Evolutionary conservation across 164 flowering plant genomes (phyloP), one percentile per base, ranked within the genome.

Genomic region (Macadamia tetraphylla): DNA sequence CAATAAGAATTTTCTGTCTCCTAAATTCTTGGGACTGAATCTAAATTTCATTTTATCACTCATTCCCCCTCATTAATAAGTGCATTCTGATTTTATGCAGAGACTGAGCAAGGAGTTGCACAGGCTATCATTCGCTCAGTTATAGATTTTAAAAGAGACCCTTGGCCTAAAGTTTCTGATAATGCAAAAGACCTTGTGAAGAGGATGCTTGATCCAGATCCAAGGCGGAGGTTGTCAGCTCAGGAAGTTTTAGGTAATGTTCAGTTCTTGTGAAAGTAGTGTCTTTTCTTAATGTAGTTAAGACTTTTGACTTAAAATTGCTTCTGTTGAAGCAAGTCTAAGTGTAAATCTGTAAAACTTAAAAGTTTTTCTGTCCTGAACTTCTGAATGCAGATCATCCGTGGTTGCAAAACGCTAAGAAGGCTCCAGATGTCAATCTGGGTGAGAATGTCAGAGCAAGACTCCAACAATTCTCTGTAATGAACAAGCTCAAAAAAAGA

Each of bases 91-190:
- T 65, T 13, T n/a, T 29, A 3, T 79, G 75, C 91, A 94, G 98
- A 94, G 80, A 89, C 97, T 69, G 98, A 94, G 70, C 97, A 91
- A 80, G 98, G 97, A 69, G 94, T 93, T 72, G 97, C 98, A 15
- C 96, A 88, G 74, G 96, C 97, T 65, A 93, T 93, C 68, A 89
- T 93, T 75, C 82, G 94, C 29, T 93, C 94, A 57, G 82, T 79
- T 49, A 57, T 91, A 17, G 91, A 93, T 77, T 91, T 93, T 75
- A 88, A 81, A 72, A 84, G 94, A 75, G 97, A 91, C 64, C 98
- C 98, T 15, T 94, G 98, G 98, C 96, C 98, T 46, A 89, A 80
- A 73, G 87, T 94, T 72, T 91, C 98, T 42, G 96, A 91, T 30
- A 87, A 81, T 79, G 98, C 98, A 43, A 94, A 94, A 71, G 97